These are phyloP conservation scores for Martiniozyma abietophila DNA, from an alignment of 805 yeast species.

Conservation along the genomic window DNA sequence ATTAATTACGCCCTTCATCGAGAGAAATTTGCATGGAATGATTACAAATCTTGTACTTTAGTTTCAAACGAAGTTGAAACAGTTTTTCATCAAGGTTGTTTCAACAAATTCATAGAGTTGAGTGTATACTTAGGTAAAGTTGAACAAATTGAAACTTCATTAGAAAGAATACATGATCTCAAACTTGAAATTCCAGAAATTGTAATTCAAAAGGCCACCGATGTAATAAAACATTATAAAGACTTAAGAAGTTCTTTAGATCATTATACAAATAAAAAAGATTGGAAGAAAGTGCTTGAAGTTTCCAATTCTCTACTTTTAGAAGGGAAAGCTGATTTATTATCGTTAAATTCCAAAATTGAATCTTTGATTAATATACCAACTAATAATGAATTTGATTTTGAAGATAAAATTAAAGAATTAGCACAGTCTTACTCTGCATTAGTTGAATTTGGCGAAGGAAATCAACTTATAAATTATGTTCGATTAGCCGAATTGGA, in stretches of 20 bases:
- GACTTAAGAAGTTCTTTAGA: too few species aligned
- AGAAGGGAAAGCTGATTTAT: too few species aligned
- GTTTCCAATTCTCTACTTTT: too few species aligned
- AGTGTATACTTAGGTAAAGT: constrained; percentile 40
- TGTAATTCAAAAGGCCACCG: too few species aligned
- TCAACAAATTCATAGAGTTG: constrained; percentile 37
- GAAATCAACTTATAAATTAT: constrained; percentile 17
- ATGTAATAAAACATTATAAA: too few species aligned
- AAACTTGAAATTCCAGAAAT: too few species aligned
- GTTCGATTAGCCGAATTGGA: constrained; percentile 21
- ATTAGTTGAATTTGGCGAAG: constrained; percentile 16
- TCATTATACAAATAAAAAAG: too few species aligned
- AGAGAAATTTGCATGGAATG: constrained; percentile 42
- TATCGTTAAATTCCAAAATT: constrained; percentile 2
- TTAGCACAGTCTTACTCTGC: constrained; percentile 19
- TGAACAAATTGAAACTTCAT: background rate
- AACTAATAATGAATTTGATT: constrained; percentile 10
- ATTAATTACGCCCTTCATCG: constrained; percentile 50
- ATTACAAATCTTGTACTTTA: constrained; percentile 38
- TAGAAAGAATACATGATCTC: too few species aligned
- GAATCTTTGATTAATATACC: constrained; percentile 2
- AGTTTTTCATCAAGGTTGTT: constrained; percentile 35
- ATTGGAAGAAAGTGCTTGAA: too few species aligned
- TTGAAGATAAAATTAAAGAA: constrained; percentile 14
- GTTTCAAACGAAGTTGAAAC: constrained; percentile 23